phyloP scores from a whole-genome alignment of 2,329 filamentous ascomycete genomes.

The Rugonectria rugulosa region DNA sequence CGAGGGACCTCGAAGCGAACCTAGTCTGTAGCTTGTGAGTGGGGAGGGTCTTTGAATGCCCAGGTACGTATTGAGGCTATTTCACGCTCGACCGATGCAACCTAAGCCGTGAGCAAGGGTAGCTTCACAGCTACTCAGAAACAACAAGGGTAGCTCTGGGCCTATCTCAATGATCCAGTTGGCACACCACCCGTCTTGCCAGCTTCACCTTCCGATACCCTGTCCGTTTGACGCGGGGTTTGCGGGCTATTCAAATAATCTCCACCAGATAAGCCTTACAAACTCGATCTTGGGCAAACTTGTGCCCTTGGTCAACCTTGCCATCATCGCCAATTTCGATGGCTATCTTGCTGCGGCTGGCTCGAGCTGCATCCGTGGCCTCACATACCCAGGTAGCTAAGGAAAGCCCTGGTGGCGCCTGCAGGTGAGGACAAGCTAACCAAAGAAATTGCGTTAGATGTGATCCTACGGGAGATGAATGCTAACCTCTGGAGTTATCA shows the following conservation, averaged over 20 bases:
- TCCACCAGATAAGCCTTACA: conserved; percentile 5
- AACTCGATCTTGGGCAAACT: not conserved
- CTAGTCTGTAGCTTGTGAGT: conserved; percentile 1
- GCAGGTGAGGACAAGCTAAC: not conserved
- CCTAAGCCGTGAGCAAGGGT: conserved; percentile 13
- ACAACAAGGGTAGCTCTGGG: conserved; percentile 19
- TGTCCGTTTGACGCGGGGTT: conserved; percentile 12
- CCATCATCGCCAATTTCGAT: not conserved
- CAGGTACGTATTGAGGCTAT: conserved; percentile 32
- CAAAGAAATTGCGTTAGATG: not conserved
- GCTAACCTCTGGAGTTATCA: conserved; percentile 9
- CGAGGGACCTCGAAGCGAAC: conserved; percentile 1
- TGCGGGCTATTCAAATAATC: not conserved
- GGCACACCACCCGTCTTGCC: conserved; percentile 1
- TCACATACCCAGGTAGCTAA: too few species aligned
- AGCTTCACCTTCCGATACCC: not conserved
- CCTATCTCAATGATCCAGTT: conserved; percentile 10
- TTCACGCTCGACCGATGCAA: conserved; percentile 16
- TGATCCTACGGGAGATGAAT: conserved; percentile 22
- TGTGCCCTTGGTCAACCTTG: not conserved
- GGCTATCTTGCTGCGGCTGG: not conserved
- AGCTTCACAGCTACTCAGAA: conserved; percentile 13
- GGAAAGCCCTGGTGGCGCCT: conserved; percentile 5
- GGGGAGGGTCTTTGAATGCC: conserved; percentile 12
- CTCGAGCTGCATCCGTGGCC: not conserved